Evolutionary conservation across 306 rosid species (phyloP).

Genomic region (Notholithocarpus densiflorus): DNA sequence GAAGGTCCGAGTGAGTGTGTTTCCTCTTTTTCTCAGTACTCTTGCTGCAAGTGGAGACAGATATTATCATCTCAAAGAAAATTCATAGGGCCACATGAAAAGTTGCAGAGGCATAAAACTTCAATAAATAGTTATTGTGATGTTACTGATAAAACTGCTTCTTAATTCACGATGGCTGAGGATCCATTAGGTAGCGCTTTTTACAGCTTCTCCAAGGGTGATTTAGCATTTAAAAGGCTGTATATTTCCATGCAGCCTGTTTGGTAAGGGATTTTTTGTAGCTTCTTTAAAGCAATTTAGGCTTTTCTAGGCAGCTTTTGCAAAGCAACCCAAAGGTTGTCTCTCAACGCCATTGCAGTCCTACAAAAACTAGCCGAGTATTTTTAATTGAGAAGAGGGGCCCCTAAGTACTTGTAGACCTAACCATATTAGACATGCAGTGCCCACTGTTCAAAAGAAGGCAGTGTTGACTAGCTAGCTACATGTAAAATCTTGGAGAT

Average conservation of each 20-base stretch:
- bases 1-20: slow-evolving; percentile 51
- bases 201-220: neutral
- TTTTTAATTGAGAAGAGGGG: neutral
- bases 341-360: neutral
- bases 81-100: neutral
- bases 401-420: neutral
- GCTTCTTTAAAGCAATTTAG: neutral
- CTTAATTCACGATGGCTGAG: neutral
- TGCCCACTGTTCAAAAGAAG: neutral
- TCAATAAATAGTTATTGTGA: neutral
- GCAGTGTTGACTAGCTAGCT: neutral
- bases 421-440: neutral
- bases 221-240: neutral
- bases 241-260: neutral
- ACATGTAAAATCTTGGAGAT: neutral
- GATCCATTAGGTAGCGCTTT: neutral
- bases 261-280: neutral
- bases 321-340: neutral
- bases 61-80: neutral
- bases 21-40: slow-evolving; percentile 81
- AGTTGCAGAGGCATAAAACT: neutral
- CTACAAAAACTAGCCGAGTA: neutral
- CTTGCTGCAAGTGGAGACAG: slow-evolving; percentile 46
- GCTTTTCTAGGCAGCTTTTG: neutral
- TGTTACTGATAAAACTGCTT: neutral